These are phyloP conservation scores for Fomitopsis serialis DNA, from an alignment of 768 basidiomycete species.

Conservation along the genomic window DNA sequence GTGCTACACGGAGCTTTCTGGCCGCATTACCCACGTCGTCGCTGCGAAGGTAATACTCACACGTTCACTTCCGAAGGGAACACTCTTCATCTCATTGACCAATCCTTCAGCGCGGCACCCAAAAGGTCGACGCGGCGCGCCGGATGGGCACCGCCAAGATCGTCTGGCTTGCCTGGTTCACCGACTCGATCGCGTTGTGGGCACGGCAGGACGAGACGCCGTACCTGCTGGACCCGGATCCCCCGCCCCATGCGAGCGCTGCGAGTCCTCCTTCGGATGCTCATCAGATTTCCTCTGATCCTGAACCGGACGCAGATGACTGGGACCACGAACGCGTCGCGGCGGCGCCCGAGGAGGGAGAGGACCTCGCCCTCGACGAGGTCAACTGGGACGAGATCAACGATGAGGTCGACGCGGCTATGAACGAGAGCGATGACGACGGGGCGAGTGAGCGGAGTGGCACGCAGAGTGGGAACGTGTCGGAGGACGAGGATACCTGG, in stretches of 20 bases:
- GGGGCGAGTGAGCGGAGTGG: slow-evolving; percentile 30
- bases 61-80: slow-evolving; percentile 10
- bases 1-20: slow-evolving; percentile 64
- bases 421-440: slow-evolving; percentile 75
- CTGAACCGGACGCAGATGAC: slow-evolving; percentile 63
- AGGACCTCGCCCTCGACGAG: slow-evolving; percentile 46
- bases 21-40: slow-evolving; percentile 82
- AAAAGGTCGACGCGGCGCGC: slow-evolving; percentile 84
- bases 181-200: slow-evolving; percentile 89
- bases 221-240: slow-evolving; percentile 64
- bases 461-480: slow-evolving; percentile 37
- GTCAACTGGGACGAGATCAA: slow-evolving; percentile 83
- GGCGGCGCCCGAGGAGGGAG: slow-evolving; percentile 5
- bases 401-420: slow-evolving; percentile 81
- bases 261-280: slow-evolving; percentile 41
- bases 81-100: background rate
- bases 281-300: slow-evolving; percentile 56
- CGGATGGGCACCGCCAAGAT: slow-evolving; percentile 74
- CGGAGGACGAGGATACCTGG: slow-evolving; percentile 46
- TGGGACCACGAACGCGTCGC: slow-evolving; percentile 43
- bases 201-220: slow-evolving; percentile 68
- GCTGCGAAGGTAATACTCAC: slow-evolving; percentile 66
- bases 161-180: slow-evolving; percentile 88
- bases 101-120: slow-evolving; percentile 71
- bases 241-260: slow-evolving; percentile 26